Base-by-base conservation (phyloP, 257 asterid species). In the Solanum bulbocastanum region DNA sequence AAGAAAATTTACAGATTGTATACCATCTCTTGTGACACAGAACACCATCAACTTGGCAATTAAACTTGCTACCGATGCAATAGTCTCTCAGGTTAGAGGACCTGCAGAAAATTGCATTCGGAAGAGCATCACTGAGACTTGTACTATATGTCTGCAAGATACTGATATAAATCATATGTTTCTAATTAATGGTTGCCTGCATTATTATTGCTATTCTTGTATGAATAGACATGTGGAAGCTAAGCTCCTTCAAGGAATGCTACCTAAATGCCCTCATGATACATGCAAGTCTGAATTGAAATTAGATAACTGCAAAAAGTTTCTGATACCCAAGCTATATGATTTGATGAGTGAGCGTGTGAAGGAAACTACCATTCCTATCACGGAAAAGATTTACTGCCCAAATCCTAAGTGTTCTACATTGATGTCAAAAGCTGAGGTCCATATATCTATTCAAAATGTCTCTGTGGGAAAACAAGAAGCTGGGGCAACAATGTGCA, bases 141-240 rank as follows among this genome's bases (percentile, higher is more conserved):
- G 98, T 88, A 62, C 88, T 83, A 93, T 94, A 32, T 94, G 96
- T 89, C 86, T 92, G 85, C 95, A 93, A 87, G 92, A 92, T 62
- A 89, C 79, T 10, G 84, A 87, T 71, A 23, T 73, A 62, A 88
- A 89, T 87, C 90, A 86, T 42, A 93, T 94, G 93, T 91, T 92
- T 87, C 74, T 39, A 13, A 87, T 92, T 83, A 60, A 88, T 36
- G 92, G 88, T 27, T 94, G 98, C 90, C 87, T 8, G 32, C 98
- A 94, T 74, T 86, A 91, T 25, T 94, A 91, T 90, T 94, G 96
- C 87, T 90, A 86, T 89, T 87, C 87, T 4, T 94, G 98, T 85
- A 86, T 92, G 94, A 91, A 92, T 10, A 91, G 86, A 42, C 91
- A 94, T 49, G 94, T 89, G 78, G 94, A 93, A 81, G 87, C 89